A percentile compares a stretch with the other conserved stretches of the same genome.
phyloP scores from a whole-genome alignment of 208 protist genomes.

The Leishmania arabica region DNA sequence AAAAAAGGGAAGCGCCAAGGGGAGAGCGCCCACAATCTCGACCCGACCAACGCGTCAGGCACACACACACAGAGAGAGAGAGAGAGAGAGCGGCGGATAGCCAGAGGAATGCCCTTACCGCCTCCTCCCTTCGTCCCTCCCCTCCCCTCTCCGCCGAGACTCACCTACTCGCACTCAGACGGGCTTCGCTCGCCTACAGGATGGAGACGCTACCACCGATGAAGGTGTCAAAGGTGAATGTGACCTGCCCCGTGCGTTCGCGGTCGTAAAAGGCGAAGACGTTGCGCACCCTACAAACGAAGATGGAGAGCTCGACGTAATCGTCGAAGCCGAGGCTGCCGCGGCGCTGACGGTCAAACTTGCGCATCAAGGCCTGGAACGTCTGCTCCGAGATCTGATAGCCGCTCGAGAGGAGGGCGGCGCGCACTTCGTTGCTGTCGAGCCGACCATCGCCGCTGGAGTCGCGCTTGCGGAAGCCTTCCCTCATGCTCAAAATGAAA shows the following conservation, averaged over 20 bases:
- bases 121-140: no score
- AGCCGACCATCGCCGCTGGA: conserved; percentile 57
- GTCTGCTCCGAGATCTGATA: conserved; percentile 67
- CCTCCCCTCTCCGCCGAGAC: background rate
- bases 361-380: conserved; percentile 86
- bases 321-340: conserved; percentile 86
- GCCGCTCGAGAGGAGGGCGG: conserved; percentile 49
- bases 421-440: conserved; percentile 68
- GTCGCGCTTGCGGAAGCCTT: conserved; percentile 72
- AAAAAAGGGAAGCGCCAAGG: background rate
- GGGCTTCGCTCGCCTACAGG: conserved; percentile 27
- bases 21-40: background rate
- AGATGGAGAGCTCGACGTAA: conserved; percentile 91
- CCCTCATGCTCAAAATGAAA: conserved; percentile 78
- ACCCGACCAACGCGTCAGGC: background rate
- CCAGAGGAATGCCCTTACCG: background rate
- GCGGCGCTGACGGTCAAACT: conserved; percentile 77
- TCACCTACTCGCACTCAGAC: background rate
- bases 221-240: conserved; percentile 80
- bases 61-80: background rate
- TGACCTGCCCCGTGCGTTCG: conserved; percentile 65
- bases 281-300: conserved; percentile 71
- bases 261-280: conserved; percentile 78
- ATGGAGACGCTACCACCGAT: conserved; percentile 56
- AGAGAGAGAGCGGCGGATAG: background rate